Conservation (phyloP, 1,139 yeast genomes). For the Debaryomyces sp. region DNA sequence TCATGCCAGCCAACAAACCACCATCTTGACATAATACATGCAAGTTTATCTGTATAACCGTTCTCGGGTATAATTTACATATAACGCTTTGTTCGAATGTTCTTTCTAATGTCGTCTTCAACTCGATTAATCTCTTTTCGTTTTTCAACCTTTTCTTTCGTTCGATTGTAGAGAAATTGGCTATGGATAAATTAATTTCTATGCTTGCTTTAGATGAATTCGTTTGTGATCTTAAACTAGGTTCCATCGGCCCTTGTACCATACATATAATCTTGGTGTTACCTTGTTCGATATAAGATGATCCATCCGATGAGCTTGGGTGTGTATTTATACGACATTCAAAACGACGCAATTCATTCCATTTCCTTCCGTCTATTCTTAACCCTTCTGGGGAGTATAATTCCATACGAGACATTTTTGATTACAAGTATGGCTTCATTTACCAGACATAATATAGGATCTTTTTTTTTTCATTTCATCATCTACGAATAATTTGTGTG, state of each 20-base stretch:
- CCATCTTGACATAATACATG: conserved; percentile 92
- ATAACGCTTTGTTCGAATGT: conserved; percentile 83
- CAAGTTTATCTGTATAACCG: conserved; percentile 70
- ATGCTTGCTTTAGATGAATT: conserved; percentile 55
- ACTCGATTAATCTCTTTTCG: conserved; percentile 76
- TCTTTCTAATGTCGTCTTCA: conserved; percentile 71
- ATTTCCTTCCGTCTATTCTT: conserved; percentile 89
- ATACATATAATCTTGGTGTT: conserved; percentile 85
- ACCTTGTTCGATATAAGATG: conserved; percentile 91
- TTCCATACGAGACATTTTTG: conserved; percentile 65
- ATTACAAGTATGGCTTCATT: not conserved
- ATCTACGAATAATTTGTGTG: not conserved
- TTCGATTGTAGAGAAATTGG: conserved; percentile 81
- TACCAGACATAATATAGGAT: not conserved
- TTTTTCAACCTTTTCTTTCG: conserved; percentile 66
- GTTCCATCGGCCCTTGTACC: conserved; percentile 91
- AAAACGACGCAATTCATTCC: conserved; percentile 88
- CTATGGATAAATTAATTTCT: conserved; percentile 66
- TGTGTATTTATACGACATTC: conserved; percentile 84
- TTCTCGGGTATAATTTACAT: conserved; percentile 77
- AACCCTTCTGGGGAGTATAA: conserved; percentile 93
- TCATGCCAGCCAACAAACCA: conserved; percentile 75
- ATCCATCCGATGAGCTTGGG: conserved; percentile 87
- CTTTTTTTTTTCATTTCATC: conserved; percentile 5
- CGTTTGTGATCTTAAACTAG: conserved; percentile 52